These are phyloP conservation scores for Heracleum sosnowskyi DNA, from an alignment of 129 eudicot species.

Conservation along the genomic window DNA sequence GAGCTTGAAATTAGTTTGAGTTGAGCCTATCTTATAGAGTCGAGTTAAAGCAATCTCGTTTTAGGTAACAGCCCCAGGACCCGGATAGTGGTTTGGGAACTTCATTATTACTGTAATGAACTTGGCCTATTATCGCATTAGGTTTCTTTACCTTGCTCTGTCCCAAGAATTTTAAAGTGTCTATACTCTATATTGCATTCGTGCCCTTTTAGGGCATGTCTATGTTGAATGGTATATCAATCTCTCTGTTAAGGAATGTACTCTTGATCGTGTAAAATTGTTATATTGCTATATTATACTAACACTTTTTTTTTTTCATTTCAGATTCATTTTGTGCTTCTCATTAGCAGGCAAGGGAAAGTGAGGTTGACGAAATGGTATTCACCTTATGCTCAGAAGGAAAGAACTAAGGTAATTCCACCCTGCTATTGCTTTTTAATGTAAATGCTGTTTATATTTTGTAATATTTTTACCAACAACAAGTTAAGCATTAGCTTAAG, in stretches of 20 bases:
- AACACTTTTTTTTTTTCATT: background rate
- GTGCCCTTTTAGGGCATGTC: background rate
- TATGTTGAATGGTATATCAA: too few species aligned
- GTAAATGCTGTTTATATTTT: background rate
- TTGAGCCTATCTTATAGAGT: too few species aligned
- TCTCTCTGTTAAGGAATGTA: background rate
- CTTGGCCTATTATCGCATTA: background rate
- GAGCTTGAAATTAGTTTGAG: too few species aligned
- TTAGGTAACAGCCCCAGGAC: background rate
- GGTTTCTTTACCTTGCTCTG: background rate
- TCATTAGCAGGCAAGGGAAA: conserved; percentile 92
- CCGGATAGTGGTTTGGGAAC: background rate
- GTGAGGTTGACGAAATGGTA: conserved; percentile 96
- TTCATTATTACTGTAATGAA: background rate
- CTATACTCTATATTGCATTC: background rate
- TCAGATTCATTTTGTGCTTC: conserved; percentile 79
- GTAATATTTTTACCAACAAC: background rate
- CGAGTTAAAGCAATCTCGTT: background rate
- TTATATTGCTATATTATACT: background rate
- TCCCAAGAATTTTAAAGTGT: background rate
- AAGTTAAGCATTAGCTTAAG: background rate
- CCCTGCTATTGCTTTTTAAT: background rate
- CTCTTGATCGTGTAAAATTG: background rate
- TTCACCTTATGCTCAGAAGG: conserved; percentile 90
- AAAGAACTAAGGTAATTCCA: conserved; percentile 71